phyloP scores from a whole-genome alignment of 2,329 filamentous ascomycete species.

The Trichoderma sp. region DNA sequence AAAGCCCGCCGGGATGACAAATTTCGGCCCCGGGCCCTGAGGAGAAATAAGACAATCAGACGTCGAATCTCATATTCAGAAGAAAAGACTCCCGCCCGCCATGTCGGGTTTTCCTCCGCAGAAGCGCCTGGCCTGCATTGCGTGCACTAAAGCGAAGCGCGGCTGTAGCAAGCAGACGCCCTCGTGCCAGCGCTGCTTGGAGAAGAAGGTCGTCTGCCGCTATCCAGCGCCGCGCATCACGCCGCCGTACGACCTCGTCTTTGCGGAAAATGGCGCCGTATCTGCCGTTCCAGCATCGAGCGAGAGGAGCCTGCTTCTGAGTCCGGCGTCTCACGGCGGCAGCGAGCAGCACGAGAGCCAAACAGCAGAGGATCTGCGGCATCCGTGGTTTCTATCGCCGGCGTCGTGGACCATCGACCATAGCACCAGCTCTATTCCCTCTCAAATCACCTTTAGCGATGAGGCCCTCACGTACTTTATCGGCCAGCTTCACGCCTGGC shows the following conservation, averaged over 20 bases:
- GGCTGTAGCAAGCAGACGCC: slow-evolving; percentile 21
- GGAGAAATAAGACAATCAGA: background rate
- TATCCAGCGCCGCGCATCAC: slow-evolving; percentile 16
- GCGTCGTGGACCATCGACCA: slow-evolving; percentile 5
- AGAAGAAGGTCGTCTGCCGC: slow-evolving; percentile 10
- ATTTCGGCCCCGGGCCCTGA: background rate
- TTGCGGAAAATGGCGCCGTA: slow-evolving; percentile 11
- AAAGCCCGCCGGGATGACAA: slow-evolving; percentile 13
- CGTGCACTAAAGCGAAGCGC: slow-evolving; percentile 20
- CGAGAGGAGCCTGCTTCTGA: background rate
- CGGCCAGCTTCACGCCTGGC: background rate
- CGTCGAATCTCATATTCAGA: background rate
- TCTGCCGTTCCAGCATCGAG: background rate
- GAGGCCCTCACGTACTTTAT: slow-evolving; percentile 20
- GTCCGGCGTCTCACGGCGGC: background rate
- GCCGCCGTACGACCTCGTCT: slow-evolving; percentile 20
- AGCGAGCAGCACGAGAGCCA: background rate
- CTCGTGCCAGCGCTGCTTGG: slow-evolving; percentile 2
- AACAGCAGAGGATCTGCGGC: background rate
- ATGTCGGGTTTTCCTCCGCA: slow-evolving; percentile 18
- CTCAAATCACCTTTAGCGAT: slow-evolving; percentile 16
- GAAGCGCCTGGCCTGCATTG: slow-evolving; percentile 7
- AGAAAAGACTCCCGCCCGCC: background rate
- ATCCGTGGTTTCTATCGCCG: slow-evolving; percentile 14
- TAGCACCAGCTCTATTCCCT: background rate